Percentiles rank a stretch among this genome's conserved stretches.
Evolutionary conservation across 2,329 filamentous ascomycete genomes (phyloP).

Genomic region (Dactylonectria macrodidyma): DNA sequence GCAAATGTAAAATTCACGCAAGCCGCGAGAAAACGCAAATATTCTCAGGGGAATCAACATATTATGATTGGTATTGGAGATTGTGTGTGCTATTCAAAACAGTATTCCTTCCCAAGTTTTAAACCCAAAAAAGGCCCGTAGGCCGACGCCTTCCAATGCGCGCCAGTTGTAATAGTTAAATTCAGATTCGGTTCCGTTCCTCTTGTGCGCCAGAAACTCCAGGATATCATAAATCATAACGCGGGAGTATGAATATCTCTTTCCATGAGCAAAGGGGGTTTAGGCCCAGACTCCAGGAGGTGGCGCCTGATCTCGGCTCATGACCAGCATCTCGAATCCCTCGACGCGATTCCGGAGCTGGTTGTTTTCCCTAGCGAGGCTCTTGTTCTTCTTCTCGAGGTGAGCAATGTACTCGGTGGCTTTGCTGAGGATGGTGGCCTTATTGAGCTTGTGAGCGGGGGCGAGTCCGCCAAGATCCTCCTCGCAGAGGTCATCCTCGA

Average conservation of each 20-base stretch:
- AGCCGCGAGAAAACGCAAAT: not conserved
- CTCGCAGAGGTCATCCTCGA: conserved; percentile 74
- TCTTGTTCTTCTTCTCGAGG: conserved; percentile 54
- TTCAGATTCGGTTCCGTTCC: conserved; percentile 27
- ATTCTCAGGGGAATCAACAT: conserved; percentile 8
- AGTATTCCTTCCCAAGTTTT: conserved; percentile 34
- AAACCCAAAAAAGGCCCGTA: conserved; percentile 29
- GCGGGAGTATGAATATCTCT: conserved; percentile 36
- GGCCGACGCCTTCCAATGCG: conserved; percentile 38
- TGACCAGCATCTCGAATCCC: conserved; percentile 50
- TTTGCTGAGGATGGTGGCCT: conserved; percentile 78
- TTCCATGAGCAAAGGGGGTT: conserved; percentile 26
- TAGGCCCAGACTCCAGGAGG: conserved; percentile 47
- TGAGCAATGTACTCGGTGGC: conserved; percentile 57
- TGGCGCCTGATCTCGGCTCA: conserved; percentile 45
- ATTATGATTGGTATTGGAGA: conserved; percentile 47
- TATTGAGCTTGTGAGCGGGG: conserved; percentile 92
- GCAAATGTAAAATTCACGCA: not conserved
- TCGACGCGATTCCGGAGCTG: conserved; percentile 51
- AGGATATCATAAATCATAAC: conserved; percentile 48
- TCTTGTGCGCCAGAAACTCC: conserved; percentile 42
- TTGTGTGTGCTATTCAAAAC: conserved; percentile 40
- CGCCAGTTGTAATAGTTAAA: conserved; percentile 33
- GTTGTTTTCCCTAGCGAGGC: conserved; percentile 51
- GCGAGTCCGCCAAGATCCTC: conserved; percentile 81